Evolutionary conservation across 2,329 filamentous ascomycete species (phyloP).

Genomic region (Pochonia chlamydosporia): DNA sequence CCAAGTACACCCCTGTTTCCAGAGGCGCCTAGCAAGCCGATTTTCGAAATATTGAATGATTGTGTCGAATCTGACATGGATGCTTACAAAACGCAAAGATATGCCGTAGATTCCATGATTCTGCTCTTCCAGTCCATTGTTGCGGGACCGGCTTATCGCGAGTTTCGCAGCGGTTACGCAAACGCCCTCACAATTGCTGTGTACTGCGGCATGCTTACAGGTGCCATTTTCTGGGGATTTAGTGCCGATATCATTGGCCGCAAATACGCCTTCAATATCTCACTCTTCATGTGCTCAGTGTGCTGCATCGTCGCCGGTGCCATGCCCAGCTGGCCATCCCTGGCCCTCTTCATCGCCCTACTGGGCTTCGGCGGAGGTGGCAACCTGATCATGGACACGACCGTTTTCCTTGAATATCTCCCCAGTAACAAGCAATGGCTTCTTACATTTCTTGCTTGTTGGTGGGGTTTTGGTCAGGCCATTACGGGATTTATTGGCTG

Average conservation of each 20-base stretch:
- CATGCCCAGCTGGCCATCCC: slow-evolving; percentile 58
- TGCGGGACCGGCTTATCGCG: slow-evolving; percentile 48
- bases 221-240: slow-evolving; percentile 64
- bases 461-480: slow-evolving; percentile 49
- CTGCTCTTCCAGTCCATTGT: slow-evolving; percentile 57
- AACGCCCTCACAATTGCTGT: slow-evolving; percentile 56
- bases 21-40: too few relatives aligned
- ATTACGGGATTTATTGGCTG: slow-evolving; percentile 38
- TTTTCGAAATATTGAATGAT: too few relatives aligned
- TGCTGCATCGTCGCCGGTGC: slow-evolving; percentile 56
- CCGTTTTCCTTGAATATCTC: slow-evolving; percentile 47
- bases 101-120: slow-evolving; percentile 41
- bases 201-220: slow-evolving; percentile 49
- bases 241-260: slow-evolving; percentile 63
- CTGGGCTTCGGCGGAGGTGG: slow-evolving; percentile 55
- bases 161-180: slow-evolving; percentile 51
- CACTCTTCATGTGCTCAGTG: slow-evolving; percentile 57
- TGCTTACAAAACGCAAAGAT: slow-evolving; percentile 23
- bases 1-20: neutral
- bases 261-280: slow-evolving; percentile 62
- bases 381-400: slow-evolving; percentile 45
- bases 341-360: slow-evolving; percentile 59
- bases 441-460: slow-evolving; percentile 37
- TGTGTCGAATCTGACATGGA: too few relatives aligned
- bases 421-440: slow-evolving; percentile 42